Percentiles rank a stretch among this genome's conserved stretches.
Evolutionary conservation across 2,329 filamentous ascomycete species (phyloP).

Genomic region (Beauveria caledonica): DNA sequence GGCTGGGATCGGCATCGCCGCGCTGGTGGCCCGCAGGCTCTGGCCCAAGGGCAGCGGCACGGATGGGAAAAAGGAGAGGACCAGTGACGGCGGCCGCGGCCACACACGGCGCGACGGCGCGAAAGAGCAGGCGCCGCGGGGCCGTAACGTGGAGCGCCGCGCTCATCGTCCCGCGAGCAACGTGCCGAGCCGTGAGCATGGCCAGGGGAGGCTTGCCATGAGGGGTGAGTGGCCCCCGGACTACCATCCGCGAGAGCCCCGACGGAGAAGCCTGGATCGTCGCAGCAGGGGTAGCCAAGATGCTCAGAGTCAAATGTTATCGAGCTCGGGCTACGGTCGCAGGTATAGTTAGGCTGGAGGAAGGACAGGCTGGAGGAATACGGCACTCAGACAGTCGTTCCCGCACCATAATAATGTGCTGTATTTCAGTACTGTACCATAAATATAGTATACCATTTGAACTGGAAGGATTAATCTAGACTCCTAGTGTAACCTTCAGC

Average conservation of each 20-base stretch:
- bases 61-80: background rate
- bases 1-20: constrained; percentile 27
- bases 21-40: constrained; percentile 26
- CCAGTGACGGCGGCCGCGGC: background rate
- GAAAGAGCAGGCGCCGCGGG: background rate
- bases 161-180: background rate
- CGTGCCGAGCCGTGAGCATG: background rate
- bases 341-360: background rate
- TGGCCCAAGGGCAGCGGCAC: constrained; percentile 23
- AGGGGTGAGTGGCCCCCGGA: background rate
- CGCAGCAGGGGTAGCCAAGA: background rate
- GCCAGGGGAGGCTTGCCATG: background rate
- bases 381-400: background rate
- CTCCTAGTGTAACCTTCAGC: background rate
- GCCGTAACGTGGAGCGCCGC: background rate
- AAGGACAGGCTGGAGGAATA: background rate
- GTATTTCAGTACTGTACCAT: background rate
- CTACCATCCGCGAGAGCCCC: background rate
- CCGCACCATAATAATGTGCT: background rate
- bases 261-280: background rate
- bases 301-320: background rate
- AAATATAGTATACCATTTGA: background rate
- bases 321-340: background rate
- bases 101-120: background rate
- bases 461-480: background rate